Conservation (phyloP, 371 early-diverging fungal species). For the Gilbertella persicaria region DNA sequence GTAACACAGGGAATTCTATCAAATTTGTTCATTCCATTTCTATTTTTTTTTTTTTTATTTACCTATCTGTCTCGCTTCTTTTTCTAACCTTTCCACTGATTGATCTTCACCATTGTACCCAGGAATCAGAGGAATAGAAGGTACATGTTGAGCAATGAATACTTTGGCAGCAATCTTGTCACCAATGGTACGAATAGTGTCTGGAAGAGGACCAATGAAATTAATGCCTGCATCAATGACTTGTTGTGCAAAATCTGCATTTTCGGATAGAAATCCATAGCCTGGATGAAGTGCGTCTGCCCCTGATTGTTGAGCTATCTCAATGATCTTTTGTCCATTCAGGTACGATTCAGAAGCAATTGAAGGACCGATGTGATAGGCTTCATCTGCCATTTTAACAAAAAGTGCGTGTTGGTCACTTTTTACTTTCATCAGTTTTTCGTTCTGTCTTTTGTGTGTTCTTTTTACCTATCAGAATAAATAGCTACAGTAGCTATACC, state of each 20-base stretch:
- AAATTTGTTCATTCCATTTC: slow-evolving; percentile 5
- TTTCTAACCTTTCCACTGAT: slow-evolving; percentile 46
- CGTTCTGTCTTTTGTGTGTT: too few species aligned
- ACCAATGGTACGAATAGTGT: slow-evolving; percentile 90
- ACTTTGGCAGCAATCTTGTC: slow-evolving; percentile 91
- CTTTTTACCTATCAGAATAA: slow-evolving; percentile 79
- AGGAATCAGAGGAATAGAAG: slow-evolving; percentile 85
- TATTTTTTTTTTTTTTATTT: not conserved
- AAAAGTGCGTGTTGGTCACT: slow-evolving; percentile 84
- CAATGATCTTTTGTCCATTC: slow-evolving; percentile 63
- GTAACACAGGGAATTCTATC: slow-evolving; percentile 82
- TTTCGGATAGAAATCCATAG: slow-evolving; percentile 91
- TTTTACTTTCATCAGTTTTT: slow-evolving; percentile 18
- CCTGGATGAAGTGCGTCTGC: slow-evolving; percentile 87
- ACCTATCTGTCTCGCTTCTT: slow-evolving; percentile 59
- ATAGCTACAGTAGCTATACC: slow-evolving; percentile 93
- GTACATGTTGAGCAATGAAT: slow-evolving; percentile 49
- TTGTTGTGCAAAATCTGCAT: slow-evolving; percentile 72
- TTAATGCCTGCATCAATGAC: slow-evolving; percentile 67
- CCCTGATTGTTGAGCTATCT: slow-evolving; percentile 58
- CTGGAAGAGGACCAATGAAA: slow-evolving; percentile 79
- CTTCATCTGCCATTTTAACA: slow-evolving; percentile 85
- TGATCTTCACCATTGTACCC: slow-evolving; percentile 89
- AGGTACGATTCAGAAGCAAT: slow-evolving; percentile 75
- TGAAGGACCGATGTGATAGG: slow-evolving; percentile 72